Evolutionary conservation across 768 basidiomycete genomes (phyloP).

Genomic region (Tricholoma saponaceum): DNA sequence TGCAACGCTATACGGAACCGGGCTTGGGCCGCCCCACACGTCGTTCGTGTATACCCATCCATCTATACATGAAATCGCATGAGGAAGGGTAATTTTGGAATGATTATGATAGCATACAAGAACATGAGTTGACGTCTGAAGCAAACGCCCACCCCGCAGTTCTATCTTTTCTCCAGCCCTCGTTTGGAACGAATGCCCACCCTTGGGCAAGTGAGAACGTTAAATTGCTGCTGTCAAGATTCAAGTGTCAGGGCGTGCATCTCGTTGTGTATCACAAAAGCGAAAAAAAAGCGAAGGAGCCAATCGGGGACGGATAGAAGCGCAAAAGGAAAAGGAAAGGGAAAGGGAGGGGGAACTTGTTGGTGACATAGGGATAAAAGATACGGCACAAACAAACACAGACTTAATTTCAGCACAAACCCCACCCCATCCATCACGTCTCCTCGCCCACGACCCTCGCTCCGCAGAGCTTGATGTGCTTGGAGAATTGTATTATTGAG

Average conservation of each 20-base stretch:
- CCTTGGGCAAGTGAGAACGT: conserved; percentile 49
- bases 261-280: background rate
- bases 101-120: background rate
- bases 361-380: background rate
- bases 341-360: too few species aligned
- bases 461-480: conserved; percentile 35
- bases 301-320: too few species aligned
- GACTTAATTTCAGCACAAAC: conserved; percentile 63
- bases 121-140: conserved; percentile 29
- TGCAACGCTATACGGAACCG: conserved; percentile 27
- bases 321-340: too few species aligned
- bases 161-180: too few species aligned
- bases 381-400: conserved; percentile 22
- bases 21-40: conserved; percentile 55
- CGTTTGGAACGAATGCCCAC: too few species aligned
- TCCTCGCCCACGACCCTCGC: conserved; percentile 65
- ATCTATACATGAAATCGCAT: conserved; percentile 31
- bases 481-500: background rate
- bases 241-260: conserved; percentile 12
- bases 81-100: background rate
- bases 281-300: background rate
- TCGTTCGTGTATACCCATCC: conserved; percentile 86
- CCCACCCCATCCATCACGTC: conserved; percentile 67
- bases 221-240: conserved; percentile 79
- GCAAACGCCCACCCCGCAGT: conserved; percentile 49